Evolutionary conservation across 768 basidiomycete genomes (phyloP), one percentile per base, ranked within the genome.

Genomic region (Pisolithus tinctorius): DNA sequence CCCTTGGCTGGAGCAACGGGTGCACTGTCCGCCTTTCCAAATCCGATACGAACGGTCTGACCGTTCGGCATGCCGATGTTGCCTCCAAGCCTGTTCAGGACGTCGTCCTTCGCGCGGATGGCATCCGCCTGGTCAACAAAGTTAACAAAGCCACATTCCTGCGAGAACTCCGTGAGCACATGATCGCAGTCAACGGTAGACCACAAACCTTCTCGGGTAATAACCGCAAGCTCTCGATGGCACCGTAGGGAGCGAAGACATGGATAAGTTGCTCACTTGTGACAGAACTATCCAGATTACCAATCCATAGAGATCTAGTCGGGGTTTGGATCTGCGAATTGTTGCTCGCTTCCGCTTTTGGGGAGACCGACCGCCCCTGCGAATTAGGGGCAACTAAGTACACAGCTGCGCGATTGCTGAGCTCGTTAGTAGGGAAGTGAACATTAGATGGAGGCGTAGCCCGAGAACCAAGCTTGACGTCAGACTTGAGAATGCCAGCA

Each of bases 71-170:
- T 88, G 48, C 89, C 88, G 54, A 96, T 93, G 58, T 91, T 88
- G 6, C 95, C 94, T 44, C 93, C 93, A 25, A 97, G 80, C 23
- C 95, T 84, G 67, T 95, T 97, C 49, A 96, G 77, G 38, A 99
- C 94, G 69, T 99, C 96, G 26, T 99, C 96, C 64, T 96, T 95
- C 11, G 96, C 96, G 52, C 92, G 84, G 57, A 98, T 85, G n/a
- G 95, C 95, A 67, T 98, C 95, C 1, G 83, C 78, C 65, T 90
- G 88, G 57, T 96, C 93, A 42, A 96, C 91, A 65, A 96, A 99
- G 66, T 99, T 99, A 64, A 99, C 95, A 65, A 99, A 99, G 8
- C 95, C 96, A 64, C 96, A 99, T 67, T 96, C 93, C 94, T 97
- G 54, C 36, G 52, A 47, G 30, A 30, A 6, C 44, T 42, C 14